Percentiles rank a stretch among this genome's conserved stretches.
phyloP scores from a whole-genome alignment of 2,329 filamentous ascomycete genomes.

The Xylaria sp. region DNA sequence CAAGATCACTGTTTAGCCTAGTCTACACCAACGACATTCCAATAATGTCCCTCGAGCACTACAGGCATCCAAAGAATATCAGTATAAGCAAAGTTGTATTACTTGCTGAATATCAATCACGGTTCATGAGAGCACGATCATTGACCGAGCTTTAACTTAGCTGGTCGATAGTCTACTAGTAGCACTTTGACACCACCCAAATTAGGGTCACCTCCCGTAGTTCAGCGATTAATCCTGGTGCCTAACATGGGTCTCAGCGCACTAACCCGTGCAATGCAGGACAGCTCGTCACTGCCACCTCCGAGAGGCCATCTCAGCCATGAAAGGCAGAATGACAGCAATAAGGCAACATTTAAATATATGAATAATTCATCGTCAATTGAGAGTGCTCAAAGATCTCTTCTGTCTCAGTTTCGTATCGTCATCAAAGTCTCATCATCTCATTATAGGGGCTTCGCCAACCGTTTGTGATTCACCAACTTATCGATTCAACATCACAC shows the following conservation, averaged over 20 bases:
- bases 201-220: not conserved
- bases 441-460: not conserved
- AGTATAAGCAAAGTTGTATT: too few species aligned
- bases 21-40: too few species aligned
- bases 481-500: not conserved
- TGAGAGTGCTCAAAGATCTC: not conserved
- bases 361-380: constrained; percentile 9
- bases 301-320: constrained; percentile 2
- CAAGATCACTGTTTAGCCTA: too few species aligned
- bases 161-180: too few species aligned
- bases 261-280: constrained; percentile 1
- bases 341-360: constrained; percentile 28
- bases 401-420: not conserved
- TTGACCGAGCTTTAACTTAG: too few species aligned
- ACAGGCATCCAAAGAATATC: too few species aligned
- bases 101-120: too few species aligned
- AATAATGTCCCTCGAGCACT: too few species aligned
- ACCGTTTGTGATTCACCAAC: not conserved
- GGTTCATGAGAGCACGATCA: too few species aligned
- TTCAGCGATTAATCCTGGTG: constrained; percentile 19
- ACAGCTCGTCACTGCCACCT: constrained; percentile 30
- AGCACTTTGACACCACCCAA: too few species aligned
- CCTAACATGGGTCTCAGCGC: constrained; percentile 18
- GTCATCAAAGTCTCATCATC: not conserved
- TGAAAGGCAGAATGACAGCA: not conserved